phyloP scores from a whole-genome alignment of 176 grass and related monocot genomes.

The Carex parvula region DNA sequence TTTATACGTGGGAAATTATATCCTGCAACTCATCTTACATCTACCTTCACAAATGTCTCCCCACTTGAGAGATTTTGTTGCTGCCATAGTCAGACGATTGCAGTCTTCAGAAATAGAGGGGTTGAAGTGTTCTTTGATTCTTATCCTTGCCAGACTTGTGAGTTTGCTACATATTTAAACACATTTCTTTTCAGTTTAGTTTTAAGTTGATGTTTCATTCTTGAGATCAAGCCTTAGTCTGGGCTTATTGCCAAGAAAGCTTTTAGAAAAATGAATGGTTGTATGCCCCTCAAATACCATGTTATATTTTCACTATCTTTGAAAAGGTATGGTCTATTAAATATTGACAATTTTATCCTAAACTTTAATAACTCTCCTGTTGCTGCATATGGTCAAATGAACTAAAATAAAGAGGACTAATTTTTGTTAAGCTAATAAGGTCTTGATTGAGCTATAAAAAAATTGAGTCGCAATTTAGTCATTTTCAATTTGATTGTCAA shows the following conservation, averaged over 20 bases:
- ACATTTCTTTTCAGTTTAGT: not conserved
- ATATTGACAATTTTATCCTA: not conserved
- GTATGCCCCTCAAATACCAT: not conserved
- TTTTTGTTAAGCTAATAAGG: not conserved
- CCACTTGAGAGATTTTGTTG: conserved; percentile 66
- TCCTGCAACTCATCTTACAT: conserved; percentile 90
- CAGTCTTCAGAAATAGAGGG: conserved; percentile 72
- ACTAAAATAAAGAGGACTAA: not conserved
- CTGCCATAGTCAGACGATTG: conserved; percentile 83
- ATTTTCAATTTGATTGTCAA: no score
- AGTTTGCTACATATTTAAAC: conserved; percentile 17
- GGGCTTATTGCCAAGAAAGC: not conserved
- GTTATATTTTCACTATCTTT: conserved; percentile 9
- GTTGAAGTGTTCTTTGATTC: conserved; percentile 81
- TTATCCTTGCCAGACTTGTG: conserved; percentile 92
- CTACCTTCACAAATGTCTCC: conserved; percentile 66
- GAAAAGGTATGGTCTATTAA: not conserved
- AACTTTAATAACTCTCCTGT: not conserved
- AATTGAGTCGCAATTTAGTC: not conserved
- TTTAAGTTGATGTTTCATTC: not conserved
- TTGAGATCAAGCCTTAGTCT: not conserved
- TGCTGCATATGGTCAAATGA: not conserved
- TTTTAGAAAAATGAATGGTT: not conserved
- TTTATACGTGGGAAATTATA: conserved; percentile 88
- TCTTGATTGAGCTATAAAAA: not conserved